Percentiles rank a stretch among this genome's conserved stretches.
phyloP scores from a whole-genome alignment of 345 rosid species.

The Acer campestre region DNA sequence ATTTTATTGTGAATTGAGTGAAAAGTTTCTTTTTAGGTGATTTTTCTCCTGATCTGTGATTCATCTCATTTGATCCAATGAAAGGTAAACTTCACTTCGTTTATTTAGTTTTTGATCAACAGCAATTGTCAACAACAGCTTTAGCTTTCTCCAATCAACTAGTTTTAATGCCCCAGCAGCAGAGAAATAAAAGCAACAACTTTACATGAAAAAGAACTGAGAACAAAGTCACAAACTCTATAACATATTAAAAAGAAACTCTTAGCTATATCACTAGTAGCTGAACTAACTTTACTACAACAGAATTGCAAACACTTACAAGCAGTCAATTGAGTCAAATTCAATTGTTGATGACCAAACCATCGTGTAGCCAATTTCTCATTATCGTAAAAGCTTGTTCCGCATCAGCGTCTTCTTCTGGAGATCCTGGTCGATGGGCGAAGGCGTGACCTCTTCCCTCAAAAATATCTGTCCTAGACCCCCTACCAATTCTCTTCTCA shows the following conservation, averaged over 20 bases:
- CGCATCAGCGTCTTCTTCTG: conserved; percentile 79
- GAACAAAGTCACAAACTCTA: no score
- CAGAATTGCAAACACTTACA: neutral
- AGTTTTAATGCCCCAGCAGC: neutral
- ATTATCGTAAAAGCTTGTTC: conserved; percentile 63
- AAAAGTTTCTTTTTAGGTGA: no score
- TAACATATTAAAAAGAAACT: no score
- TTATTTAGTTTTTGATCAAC: no score
- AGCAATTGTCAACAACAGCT: neutral
- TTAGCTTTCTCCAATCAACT: neutral
- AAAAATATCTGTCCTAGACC: conserved; percentile 56
- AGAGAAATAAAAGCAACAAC: neutral
- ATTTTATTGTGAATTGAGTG: no score
- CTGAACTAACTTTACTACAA: no score
- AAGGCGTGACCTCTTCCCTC: conserved; percentile 81
- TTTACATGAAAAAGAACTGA: neutral
- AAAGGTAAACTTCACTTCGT: no score
- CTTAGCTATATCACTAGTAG: no score
- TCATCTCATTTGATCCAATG: no score
- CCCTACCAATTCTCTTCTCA: conserved; percentile 48
- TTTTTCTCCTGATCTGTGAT: no score
- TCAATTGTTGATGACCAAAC: conserved; percentile 35
- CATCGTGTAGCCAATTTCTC: conserved; percentile 75
- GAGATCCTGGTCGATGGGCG: conserved; percentile 68
- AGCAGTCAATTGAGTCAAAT: neutral